Evolutionary conservation across 805 yeast genomes (phyloP).

Genomic region (Wickerhamomyces sydowiorum): DNA sequence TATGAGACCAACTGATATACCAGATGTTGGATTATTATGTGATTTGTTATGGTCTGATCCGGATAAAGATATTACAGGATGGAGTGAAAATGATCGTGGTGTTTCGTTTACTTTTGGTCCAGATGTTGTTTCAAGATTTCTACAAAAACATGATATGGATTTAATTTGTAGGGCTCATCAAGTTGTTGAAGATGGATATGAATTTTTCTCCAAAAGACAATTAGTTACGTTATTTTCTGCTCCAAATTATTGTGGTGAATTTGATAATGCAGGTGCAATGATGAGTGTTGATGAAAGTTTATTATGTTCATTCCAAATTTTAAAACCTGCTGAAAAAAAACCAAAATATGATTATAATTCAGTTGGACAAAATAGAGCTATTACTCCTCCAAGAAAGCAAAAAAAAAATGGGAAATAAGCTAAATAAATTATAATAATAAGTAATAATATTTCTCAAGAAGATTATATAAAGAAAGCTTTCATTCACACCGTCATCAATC

Average conservation of each 20-base stretch:
- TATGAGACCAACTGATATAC: slow-evolving; percentile 99
- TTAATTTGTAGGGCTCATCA: slow-evolving; percentile 98
- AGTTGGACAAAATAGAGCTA: slow-evolving; percentile 41
- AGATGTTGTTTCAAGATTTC: slow-evolving; percentile 91
- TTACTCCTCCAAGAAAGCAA: slow-evolving; percentile 55
- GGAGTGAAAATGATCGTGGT: slow-evolving; percentile 99
- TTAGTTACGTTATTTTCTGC: slow-evolving; percentile 93
- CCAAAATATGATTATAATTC: slow-evolving; percentile 49
- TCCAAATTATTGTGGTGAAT: slow-evolving; percentile 98
- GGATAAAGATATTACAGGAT: slow-evolving; percentile 95
- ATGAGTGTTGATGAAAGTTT: slow-evolving; percentile 97
- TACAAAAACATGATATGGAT: slow-evolving; percentile 97
- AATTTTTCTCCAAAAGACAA: slow-evolving; percentile 93
- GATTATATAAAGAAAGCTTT: too few relatives aligned
- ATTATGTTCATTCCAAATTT: slow-evolving; percentile 91
- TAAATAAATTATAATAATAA: background rate
- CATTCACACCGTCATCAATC: too few relatives aligned
- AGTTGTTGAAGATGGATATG: slow-evolving; percentile 98
- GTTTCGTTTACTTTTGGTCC: slow-evolving; percentile 99
- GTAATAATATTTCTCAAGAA: background rate
- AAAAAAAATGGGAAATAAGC: slow-evolving; percentile 42
- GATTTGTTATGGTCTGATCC: slow-evolving; percentile 98
- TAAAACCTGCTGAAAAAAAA: slow-evolving; percentile 97
- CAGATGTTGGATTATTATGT: slow-evolving; percentile 94
- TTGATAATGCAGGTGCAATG: slow-evolving; percentile 99